Base-by-base conservation (phyloP, 2,329 filamentous ascomycete genomes). In the Fusarium kyushuense region DNA sequence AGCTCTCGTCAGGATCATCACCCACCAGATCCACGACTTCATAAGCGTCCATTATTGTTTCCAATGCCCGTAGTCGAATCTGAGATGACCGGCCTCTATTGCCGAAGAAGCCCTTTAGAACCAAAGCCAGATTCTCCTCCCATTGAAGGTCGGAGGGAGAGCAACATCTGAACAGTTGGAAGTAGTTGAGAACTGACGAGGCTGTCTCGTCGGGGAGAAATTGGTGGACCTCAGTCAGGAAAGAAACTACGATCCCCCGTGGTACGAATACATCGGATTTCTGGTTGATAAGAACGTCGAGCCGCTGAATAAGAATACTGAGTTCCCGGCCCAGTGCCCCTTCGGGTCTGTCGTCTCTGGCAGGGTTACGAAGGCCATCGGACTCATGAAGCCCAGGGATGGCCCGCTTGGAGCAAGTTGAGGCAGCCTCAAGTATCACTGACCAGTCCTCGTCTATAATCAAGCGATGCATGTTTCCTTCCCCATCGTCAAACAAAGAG, bases 81-180 rank as follows among this genome's bases (percentile, higher is more conserved):
- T 86, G 79, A 3, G 87, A 84, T 14, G 89, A 88, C 42, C 90
- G 86, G 13, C 78, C 80, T 32, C 82, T 83, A 71, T 92, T 87
- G 41, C 85, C 84, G 70, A 92, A 89, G 72, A 93, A 90, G 1
- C 84, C 84, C 21, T 86, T 81, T 17, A 92, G 76, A 2, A 93
- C 83, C 27, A 87, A 79, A 17, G 81, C 79, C 54, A 91, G 81
- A 53, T 92, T 91, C 4, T 84, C 79, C 64, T 90, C 84, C 91
- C 91, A 94, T 35, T 87, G 82, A 46, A 84, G 78, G 70, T 92
- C 90, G 0, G 91, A 92, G 4, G 91, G 91, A 43, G 90, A 90
- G 71, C 92, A 91, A 71, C 88, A 89, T 45, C 90, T 84, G 67
- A 91, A 90, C 54, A 92, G 87, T 56, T 86, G 84, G 67, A 90